phyloP scores from a whole-genome alignment of 1,284 basidiomycete species.

The Entoloma clypeatum region DNA sequence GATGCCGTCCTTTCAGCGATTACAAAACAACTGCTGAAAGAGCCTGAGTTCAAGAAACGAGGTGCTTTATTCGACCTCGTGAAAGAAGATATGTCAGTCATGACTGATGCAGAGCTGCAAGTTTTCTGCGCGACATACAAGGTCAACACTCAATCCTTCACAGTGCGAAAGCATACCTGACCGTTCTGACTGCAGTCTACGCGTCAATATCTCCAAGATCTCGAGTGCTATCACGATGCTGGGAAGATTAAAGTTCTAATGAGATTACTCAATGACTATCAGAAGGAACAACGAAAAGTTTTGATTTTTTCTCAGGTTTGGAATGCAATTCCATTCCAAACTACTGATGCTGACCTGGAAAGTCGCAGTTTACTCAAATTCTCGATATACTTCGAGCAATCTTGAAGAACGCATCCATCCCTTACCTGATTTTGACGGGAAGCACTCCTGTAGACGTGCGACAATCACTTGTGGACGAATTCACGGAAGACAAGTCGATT shows the following conservation, averaged over 20 bases:
- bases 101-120: conserved; percentile 94
- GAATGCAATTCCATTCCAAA: background rate
- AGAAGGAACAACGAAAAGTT: conserved; percentile 73
- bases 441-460: conserved; percentile 92
- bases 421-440: conserved; percentile 89
- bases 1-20: conserved; percentile 74
- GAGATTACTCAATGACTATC: conserved; percentile 69
- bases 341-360: background rate
- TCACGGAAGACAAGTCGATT: conserved; percentile 92
- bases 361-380: conserved; percentile 83
- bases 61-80: conserved; percentile 79
- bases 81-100: conserved; percentile 90
- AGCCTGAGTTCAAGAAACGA: conserved; percentile 82
- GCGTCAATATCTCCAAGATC: conserved; percentile 71
- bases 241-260: conserved; percentile 85
- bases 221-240: conserved; percentile 80
- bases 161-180: conserved; percentile 7
- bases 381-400: conserved; percentile 91
- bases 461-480: conserved; percentile 93
- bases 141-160: conserved; percentile 38
- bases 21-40: conserved; percentile 83
- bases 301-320: conserved; percentile 90
- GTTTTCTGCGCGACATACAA: conserved; percentile 79
- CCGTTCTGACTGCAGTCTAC: conserved; percentile 55
- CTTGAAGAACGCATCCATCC: conserved; percentile 72